Base-by-base conservation (phyloP, 2,329 filamentous ascomycete genomes). In the Fusarium pseudonygamai region DNA sequence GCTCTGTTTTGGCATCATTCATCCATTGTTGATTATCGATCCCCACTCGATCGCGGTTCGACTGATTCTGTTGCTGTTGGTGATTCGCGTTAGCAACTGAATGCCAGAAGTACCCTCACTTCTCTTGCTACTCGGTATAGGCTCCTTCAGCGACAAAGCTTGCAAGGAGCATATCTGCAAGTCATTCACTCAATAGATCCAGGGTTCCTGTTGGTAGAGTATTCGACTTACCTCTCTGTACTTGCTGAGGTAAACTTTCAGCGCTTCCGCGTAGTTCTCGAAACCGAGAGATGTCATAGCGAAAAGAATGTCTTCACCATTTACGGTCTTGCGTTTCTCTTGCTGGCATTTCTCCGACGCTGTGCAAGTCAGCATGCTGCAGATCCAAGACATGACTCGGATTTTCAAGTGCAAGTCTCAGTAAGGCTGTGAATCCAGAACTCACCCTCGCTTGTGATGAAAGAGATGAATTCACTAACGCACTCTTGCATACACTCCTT, bases 401-500 rank as follows among this genome's bases (percentile, higher is more conserved):
- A 52, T n/a, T 55, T 49, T n/a, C 32, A 50, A 64, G 40, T 73
- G 34, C 36, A 46, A 69, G 69, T 59, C 68, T 49, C 39, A 46
- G 60, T 53, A 47, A 45, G 24, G 32, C 50, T 22, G 59, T 46
- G 58, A 22, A 39, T 59, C 16, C 52, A 40, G 26, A 57, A 86
- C 93, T 81, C 83, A 97, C 96, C 96, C 89, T 99, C 96, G 83
- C 96, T 98, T 40, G 96, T 99, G 81, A 99, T 98, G 87, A 99
- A 99, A 12, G 94, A 97, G 86, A 99, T 99, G 84, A 99, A 99
- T 85, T 99, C 96, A 91, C 95, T 98, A 67, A 99, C 96, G 81
- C 96, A 99, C 84, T 99, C 96, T 84, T 99, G 96, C 96, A 99
- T 98, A 85, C 96, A 99, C 83, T 99, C 96, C 84, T 99, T 99